A percentile compares a stretch with the other conserved stretches of the same genome.
Conservation (phyloP, 192 early-diverging fungal genomes). For the Entomortierella chlamydospora region DNA sequence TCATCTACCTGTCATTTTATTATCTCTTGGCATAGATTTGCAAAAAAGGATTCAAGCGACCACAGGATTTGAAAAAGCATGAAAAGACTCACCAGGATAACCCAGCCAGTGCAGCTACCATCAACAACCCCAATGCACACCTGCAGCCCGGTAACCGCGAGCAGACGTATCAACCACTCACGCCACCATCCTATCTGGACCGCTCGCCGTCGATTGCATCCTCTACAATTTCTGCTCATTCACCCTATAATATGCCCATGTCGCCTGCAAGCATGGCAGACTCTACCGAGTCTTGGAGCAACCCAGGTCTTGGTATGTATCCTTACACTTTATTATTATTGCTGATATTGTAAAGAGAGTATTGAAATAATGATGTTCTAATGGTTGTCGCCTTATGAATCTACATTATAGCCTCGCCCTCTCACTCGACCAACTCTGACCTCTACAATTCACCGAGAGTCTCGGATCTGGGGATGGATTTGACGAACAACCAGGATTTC, state of each 20-base stretch:
- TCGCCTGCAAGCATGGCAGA: constrained; percentile 49
- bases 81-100: constrained; percentile 77
- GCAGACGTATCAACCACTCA: constrained; percentile 38
- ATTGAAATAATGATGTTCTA: constrained; percentile 2
- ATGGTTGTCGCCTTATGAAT: constrained; percentile 1
- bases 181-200: constrained; percentile 37
- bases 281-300: constrained; percentile 35
- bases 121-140: constrained; percentile 2
- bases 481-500: constrained; percentile 7
- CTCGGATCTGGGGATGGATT: constrained; percentile 9
- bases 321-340: constrained; percentile 1
- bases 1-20: background rate
- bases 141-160: constrained; percentile 19
- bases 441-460: constrained; percentile 27
- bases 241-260: constrained; percentile 38
- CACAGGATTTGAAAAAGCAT: constrained; percentile 96
- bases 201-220: constrained; percentile 47
- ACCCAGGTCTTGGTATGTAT: constrained; percentile 41
- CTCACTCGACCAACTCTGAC: constrained; percentile 39
- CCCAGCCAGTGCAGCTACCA: background rate
- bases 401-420: constrained; percentile 32
- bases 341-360: background rate
- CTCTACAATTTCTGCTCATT: constrained; percentile 36
- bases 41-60: constrained; percentile 89
- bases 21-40: constrained; percentile 66